Evolutionary conservation across 805 yeast species (phyloP).

Genomic region (Suhomyces prunicola): DNA sequence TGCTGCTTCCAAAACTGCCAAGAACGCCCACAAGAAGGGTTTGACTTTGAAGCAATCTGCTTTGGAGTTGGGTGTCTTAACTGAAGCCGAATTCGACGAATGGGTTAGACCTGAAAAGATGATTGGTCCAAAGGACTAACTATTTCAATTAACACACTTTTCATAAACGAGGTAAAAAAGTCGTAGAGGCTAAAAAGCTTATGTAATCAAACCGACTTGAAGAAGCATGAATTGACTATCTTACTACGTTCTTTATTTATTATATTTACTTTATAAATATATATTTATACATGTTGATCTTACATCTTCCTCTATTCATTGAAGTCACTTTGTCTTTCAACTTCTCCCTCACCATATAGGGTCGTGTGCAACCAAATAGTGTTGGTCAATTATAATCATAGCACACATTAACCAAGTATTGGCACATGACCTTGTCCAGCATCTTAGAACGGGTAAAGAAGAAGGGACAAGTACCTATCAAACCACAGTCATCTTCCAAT

Average conservation of each 20-base stretch:
- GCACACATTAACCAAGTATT: neutral
- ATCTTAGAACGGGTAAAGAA: conserved; percentile 30
- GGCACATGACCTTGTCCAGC: conserved; percentile 27
- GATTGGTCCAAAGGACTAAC: conserved; percentile 82
- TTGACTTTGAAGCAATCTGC: conserved; percentile 94
- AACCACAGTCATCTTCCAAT: neutral
- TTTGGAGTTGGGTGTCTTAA: conserved; percentile 81
- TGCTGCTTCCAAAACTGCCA: conserved; percentile 94
- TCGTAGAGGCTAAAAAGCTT: too few relatives aligned
- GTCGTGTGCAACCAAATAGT: neutral
- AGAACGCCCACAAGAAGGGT: conserved; percentile 98
- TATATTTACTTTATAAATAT: too few relatives aligned
- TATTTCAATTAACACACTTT: neutral
- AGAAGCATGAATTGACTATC: too few relatives aligned
- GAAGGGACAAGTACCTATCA: conserved; percentile 23
- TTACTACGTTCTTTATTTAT: too few relatives aligned
- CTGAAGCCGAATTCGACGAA: conserved; percentile 84
- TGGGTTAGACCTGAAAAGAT: conserved; percentile 98
- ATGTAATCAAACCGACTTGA: too few relatives aligned
- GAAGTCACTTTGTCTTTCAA: too few relatives aligned
- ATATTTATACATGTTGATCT: too few relatives aligned
- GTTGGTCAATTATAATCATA: neutral
- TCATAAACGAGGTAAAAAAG: neutral
- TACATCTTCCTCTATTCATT: too few relatives aligned
- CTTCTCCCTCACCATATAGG: neutral